Evolutionary conservation across 1,139 yeast species (phyloP).

Genomic region (Saccharomyces pastorianus): DNA sequence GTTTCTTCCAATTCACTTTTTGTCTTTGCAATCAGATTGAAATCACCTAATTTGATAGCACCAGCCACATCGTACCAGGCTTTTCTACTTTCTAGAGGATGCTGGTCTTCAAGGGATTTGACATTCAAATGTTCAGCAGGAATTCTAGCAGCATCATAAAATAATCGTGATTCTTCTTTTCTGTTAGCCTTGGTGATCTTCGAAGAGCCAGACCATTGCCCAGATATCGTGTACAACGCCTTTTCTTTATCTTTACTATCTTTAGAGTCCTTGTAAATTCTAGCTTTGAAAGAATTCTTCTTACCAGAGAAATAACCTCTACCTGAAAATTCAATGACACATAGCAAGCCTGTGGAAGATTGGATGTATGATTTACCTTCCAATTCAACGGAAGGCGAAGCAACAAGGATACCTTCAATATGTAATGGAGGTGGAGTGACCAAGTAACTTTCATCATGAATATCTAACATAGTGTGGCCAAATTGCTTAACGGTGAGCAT

Average conservation of each 20-base stretch:
- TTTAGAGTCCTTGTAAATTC: constrained; percentile 51
- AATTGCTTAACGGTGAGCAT: constrained; percentile 72
- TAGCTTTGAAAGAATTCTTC: constrained; percentile 82
- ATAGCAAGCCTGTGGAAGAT: constrained; percentile 65
- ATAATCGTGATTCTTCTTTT: constrained; percentile 33
- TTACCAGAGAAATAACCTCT: constrained; percentile 92
- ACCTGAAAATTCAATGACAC: constrained; percentile 74
- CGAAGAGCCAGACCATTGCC: constrained; percentile 86
- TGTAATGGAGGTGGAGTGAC: constrained; percentile 89
- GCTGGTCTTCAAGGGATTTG: constrained; percentile 71
- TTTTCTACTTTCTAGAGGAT: constrained; percentile 65
- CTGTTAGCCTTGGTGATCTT: constrained; percentile 32
- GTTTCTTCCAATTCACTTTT: constrained; percentile 72
- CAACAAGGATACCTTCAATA: constrained; percentile 83
- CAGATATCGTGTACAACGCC: constrained; percentile 71
- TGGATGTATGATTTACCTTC: constrained; percentile 80
- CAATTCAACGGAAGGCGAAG: constrained; percentile 80
- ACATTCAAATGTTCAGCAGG: constrained; percentile 54
- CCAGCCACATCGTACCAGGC: constrained; percentile 87
- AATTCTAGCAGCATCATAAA: constrained; percentile 56
- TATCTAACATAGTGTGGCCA: constrained; percentile 77
- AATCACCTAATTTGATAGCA: constrained; percentile 71
- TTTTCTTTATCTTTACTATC: constrained; percentile 45
- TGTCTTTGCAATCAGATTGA: constrained; percentile 61
- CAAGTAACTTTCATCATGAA: constrained; percentile 60